Percentiles rank a stretch among this genome's conserved stretches.
Evolutionary conservation across 441 rosid species (phyloP).

Genomic region (Eutrema salsugineum): DNA sequence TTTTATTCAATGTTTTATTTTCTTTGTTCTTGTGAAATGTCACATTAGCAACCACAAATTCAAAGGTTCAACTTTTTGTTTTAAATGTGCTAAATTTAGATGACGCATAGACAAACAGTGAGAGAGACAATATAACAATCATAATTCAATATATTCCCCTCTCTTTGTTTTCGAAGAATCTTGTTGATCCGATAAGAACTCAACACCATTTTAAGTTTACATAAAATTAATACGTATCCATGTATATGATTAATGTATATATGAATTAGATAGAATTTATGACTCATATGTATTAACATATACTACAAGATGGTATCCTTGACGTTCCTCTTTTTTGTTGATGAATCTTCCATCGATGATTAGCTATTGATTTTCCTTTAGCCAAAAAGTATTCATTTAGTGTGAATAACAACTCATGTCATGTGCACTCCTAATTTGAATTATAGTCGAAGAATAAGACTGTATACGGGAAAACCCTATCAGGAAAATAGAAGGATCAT

Average conservation of each 20-base stretch:
- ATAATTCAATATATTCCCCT: conserved; percentile 17
- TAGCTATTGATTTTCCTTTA: neutral
- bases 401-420: neutral
- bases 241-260: neutral
- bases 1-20: neutral
- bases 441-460: conserved; percentile 9
- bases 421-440: neutral
- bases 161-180: conserved; percentile 12
- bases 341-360: conserved; percentile 10
- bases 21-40: neutral
- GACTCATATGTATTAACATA: conserved; percentile 14
- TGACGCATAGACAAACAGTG: conserved; percentile 14
- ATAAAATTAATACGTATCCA: neutral
- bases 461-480: neutral
- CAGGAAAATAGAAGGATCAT: neutral
- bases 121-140: conserved; percentile 1
- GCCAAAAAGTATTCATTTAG: neutral
- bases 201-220: conserved; percentile 14
- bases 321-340: conserved; percentile 27
- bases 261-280: conserved; percentile 27
- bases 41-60: conserved; percentile 13
- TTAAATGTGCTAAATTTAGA: conserved; percentile 20
- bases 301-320: conserved; percentile 29
- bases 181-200: conserved; percentile 27
- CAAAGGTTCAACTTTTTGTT: neutral